Evolutionary conservation across 345 rosid species (phyloP), one percentile per base, ranked within the genome.

Genomic region (Rhizophora apiculata): DNA sequence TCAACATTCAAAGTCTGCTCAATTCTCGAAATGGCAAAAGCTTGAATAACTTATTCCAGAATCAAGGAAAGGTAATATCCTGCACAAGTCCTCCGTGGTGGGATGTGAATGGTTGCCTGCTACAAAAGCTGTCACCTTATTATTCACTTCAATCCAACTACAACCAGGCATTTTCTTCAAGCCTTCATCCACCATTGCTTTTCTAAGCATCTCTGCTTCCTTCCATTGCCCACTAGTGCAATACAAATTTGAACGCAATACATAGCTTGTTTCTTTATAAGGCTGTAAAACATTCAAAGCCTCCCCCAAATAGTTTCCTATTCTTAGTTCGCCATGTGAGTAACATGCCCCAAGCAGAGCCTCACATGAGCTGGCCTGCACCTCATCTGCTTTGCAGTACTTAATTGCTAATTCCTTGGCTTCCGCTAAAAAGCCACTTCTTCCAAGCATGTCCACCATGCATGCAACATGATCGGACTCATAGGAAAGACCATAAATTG

Each of bases 361-460:
- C 66, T 92, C 96, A 70, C 68, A 63, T 11, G 80, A 76, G 73
- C 72, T 76, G 34, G 31, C 65, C 65, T 65, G 57, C 7, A 69
- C 62, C 1, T 27, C 15, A 32, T 43, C 31, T 39, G 68, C 58
- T 68, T 61, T 26, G 1, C 69, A 79, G 64, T 71, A 78, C 21
- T 77, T 72, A 54, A 63, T 65, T 30, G 79, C 86, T 31, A 85
- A 62, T 34, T 86, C 79, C 70, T 74, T 73, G 51, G 97, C 92
- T 76, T 92, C 90, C 62, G 68, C 73, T 70, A 88, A 55, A 75
- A 77, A 66, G 62, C 97, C 92, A 49, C 83, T 74, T 62, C 94
- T 88, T 36, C 96, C 91, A 6, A 92, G 87, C 87, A 90, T 81
- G 82, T 90, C 93, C 65, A 90, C 84, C 87, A 92, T 77, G 82